Evolutionary conservation across 2,329 filamentous ascomycete species (phyloP).

Genomic region (Microsporum ferrugineum): DNA sequence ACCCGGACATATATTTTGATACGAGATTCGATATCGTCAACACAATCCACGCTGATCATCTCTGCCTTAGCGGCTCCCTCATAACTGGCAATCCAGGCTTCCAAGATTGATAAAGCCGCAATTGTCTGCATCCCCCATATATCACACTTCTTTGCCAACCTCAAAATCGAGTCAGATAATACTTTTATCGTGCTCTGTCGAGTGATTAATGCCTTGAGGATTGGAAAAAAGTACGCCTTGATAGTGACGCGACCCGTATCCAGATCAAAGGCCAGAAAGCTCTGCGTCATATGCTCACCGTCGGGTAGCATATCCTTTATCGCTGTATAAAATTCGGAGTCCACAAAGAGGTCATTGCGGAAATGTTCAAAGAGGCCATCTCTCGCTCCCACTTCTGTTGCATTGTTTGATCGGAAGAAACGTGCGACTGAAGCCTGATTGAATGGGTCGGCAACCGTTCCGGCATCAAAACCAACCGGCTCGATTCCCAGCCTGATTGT

Average conservation of each 20-base stretch:
- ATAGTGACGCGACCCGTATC: background rate
- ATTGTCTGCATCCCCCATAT: background rate
- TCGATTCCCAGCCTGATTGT: conserved; percentile 2
- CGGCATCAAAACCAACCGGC: background rate
- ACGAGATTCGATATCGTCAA: background rate
- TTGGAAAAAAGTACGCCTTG: background rate
- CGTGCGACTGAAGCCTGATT: background rate
- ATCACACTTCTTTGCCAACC: background rate
- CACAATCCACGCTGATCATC: conserved; percentile 2
- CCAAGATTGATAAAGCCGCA: background rate
- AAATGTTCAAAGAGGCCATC: background rate
- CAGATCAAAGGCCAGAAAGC: background rate
- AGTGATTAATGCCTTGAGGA: background rate
- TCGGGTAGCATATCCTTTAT: background rate
- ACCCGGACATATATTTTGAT: conserved; percentile 4
- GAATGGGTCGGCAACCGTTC: background rate
- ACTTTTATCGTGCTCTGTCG: background rate
- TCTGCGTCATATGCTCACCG: background rate
- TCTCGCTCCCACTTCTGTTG: background rate
- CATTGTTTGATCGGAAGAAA: background rate
- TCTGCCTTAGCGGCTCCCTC: background rate
- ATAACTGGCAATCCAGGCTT: conserved; percentile 6
- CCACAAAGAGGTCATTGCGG: background rate
- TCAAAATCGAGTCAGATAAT: background rate
- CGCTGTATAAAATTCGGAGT: background rate